Percentiles rank a stretch among this genome's conserved stretches.
Conservation (phyloP, 176 grass and related monocot genomes). For the Areca catechu region DNA sequence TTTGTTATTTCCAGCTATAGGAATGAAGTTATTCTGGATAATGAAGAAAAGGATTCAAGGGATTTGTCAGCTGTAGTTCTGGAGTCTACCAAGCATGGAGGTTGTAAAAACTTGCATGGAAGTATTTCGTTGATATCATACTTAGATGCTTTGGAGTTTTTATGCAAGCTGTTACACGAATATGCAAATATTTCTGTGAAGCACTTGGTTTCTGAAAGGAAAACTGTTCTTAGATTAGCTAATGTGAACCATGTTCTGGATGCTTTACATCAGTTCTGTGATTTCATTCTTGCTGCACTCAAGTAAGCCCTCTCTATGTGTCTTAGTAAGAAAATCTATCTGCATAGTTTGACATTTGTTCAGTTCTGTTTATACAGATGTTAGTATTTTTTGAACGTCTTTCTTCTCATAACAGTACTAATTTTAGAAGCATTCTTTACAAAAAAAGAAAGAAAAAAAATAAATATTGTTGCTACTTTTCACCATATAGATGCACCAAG, state of each 20-base stretch:
- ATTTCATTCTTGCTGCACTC: conserved; percentile 39
- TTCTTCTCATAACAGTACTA: conserved; percentile 10
- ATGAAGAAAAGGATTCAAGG: conserved; percentile 16
- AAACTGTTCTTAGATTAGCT: conserved; percentile 20
- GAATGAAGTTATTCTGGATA: conserved; percentile 4
- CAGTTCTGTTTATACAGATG: too few relatives aligned
- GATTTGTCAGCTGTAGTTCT: neutral
- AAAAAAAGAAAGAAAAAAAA: too few relatives aligned
- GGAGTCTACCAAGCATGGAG: conserved; percentile 11
- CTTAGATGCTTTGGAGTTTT: conserved; percentile 63
- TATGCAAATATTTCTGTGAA: conserved; percentile 41
- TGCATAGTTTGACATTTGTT: neutral
- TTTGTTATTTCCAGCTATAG: conserved; percentile 16
- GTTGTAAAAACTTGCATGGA: conserved; percentile 22
- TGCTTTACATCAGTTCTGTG: conserved; percentile 44
- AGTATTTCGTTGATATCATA: conserved; percentile 37
- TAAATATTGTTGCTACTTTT: conserved; percentile 6
- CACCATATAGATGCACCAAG: conserved; percentile 27
- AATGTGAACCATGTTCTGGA: conserved; percentile 26
- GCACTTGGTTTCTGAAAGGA: conserved; percentile 31
- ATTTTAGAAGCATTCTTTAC: conserved; percentile 7
- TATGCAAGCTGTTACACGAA: conserved; percentile 48
- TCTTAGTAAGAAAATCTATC: neutral
- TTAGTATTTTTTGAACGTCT: too few relatives aligned
- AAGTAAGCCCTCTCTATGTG: conserved; percentile 31